Percentiles rank a stretch among this genome's conserved stretches.
phyloP scores from a whole-genome alignment of 1,284 basidiomycete species.

The Ceratobasidium sp. region DNA sequence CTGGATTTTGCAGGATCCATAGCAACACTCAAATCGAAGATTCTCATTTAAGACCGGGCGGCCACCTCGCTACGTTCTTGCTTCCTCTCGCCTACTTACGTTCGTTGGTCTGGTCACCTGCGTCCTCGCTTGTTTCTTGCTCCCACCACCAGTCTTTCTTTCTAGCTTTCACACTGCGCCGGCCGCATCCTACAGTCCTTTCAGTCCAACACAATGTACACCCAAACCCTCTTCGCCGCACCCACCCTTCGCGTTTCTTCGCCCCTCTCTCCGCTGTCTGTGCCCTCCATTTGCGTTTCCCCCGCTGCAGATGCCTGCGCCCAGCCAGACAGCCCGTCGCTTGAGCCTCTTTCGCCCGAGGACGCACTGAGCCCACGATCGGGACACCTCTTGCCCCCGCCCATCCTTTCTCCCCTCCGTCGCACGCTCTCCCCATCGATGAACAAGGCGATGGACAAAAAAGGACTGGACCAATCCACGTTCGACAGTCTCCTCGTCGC shows the following conservation, averaged over 20 bases:
- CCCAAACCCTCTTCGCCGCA: conserved; percentile 29
- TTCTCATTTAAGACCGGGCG: no score
- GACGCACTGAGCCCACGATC: conserved; percentile 25
- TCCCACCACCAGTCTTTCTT: conserved; percentile 9
- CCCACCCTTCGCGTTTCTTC: conserved; percentile 39
- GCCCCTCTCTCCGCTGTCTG: conserved; percentile 33
- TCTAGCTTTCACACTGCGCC: conserved; percentile 34
- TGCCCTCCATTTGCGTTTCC: conserved; percentile 40
- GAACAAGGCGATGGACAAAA: conserved; percentile 50
- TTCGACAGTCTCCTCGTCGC: conserved; percentile 74
- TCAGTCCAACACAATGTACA: conserved; percentile 30
- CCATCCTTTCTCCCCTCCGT: conserved; percentile 37
- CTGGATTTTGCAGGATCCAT: no score
- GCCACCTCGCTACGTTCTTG: no score
- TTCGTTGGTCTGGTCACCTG: no score
- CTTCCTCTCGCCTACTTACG: no score
- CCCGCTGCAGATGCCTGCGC: conserved; percentile 25
- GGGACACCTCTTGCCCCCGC: conserved; percentile 47
- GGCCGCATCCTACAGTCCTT: conserved; percentile 34
- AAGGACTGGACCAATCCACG: conserved; percentile 71
- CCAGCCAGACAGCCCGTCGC: not conserved
- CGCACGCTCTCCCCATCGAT: conserved; percentile 15
- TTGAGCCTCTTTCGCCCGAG: conserved; percentile 34
- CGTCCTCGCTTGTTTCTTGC: conserved; percentile 5
- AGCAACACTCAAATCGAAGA: no score